Base-by-base conservation (phyloP, 2,329 filamentous ascomycete genomes). In the Fusarium piperis region DNA sequence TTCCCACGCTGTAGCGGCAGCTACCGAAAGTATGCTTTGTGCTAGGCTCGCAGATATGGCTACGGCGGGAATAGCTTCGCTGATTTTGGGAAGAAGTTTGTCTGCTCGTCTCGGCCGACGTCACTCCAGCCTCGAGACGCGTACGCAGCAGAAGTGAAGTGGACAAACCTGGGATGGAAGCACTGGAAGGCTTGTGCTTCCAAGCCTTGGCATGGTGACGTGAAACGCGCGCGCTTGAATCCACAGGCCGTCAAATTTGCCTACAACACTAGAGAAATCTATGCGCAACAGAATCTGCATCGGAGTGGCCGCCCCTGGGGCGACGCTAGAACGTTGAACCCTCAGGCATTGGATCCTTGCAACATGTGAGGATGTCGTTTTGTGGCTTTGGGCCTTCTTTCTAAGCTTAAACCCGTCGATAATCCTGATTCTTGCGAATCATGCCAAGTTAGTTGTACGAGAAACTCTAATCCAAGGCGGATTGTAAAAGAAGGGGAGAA, bases 291-390 rank as follows among this genome's bases (percentile, higher is more conserved):
- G 69, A 51, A 60, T 65, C 58, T 70, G 67, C 65, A 56, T 38
- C 52, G 46, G 48, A 32, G 48, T 56, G 38, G 58, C 62, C 66
- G 66, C 41, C 59, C 59, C 65, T 68, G 63, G 66, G 35, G 38
- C 60, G 51, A 55, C n/a, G 57, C 59, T 59, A 59, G 36, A 36
- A 38, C 20, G 23, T 28, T 76, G 74, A 75, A 74, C 72, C 74
- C 72, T 76, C 59, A 63, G 57, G 65, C 65, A 74, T 74, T 23
- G 23, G 23, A 23, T 23, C 23, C 23, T 23, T 23, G 23, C 23
- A 23, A 23, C 23, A 23, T 23, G 23, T 5, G n/a, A n/a, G n/a
- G n/a, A 41, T 20, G 35, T 41, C 46, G 32, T n/a, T 26, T 33
- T 51, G 57, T 59, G 57, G 58, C 58, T 60, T 23, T 26, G 32